Conservation (phyloP, 2,329 filamentous ascomycete species). For the Thelonectria blattea region DNA sequence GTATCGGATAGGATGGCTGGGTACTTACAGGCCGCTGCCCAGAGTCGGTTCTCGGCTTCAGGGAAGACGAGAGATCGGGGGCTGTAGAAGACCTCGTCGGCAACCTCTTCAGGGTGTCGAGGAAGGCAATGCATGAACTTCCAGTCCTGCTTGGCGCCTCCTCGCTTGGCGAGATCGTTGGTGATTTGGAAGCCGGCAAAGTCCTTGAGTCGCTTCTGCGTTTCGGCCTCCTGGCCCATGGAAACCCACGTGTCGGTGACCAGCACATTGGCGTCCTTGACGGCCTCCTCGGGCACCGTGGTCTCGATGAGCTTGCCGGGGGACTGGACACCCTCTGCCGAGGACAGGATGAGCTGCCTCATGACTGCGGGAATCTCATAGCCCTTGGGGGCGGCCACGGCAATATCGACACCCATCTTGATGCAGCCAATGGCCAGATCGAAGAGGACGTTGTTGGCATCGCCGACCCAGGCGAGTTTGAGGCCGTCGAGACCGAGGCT, state of each 20-base stretch:
- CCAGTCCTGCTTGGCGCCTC: conserved; percentile 88
- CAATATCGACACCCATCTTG: conserved; percentile 85
- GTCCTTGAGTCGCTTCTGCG: conserved; percentile 74
- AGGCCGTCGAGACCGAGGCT: conserved; percentile 76
- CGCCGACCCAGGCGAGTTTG: conserved; percentile 95
- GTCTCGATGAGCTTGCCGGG: conserved; percentile 77
- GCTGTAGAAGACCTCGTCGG: conserved; percentile 93
- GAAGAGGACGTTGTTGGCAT: conserved; percentile 96
- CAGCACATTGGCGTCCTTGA: conserved; percentile 85
- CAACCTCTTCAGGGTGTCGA: conserved; percentile 89
- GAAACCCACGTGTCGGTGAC: conserved; percentile 98
- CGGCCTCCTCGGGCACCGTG: conserved; percentile 79
- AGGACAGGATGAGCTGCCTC: conserved; percentile 71
- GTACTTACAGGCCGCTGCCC: conserved; percentile 78
- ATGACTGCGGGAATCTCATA: conserved; percentile 83
- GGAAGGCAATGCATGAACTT: conserved; percentile 99
- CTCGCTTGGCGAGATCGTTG: conserved; percentile 78
- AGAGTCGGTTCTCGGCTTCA: conserved; percentile 93
- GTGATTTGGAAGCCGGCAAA: conserved; percentile 95
- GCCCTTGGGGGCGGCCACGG: conserved; percentile 84
- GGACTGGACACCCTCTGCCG: conserved; percentile 61
- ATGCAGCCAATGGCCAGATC: conserved; percentile 87
- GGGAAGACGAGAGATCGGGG: conserved; percentile 85
- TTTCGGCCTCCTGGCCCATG: conserved; percentile 95
- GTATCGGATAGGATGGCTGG: not conserved